Evolutionary conservation across 371 early-diverging fungal species (phyloP).

Genomic region (Lichtheimia hyalospora): DNA sequence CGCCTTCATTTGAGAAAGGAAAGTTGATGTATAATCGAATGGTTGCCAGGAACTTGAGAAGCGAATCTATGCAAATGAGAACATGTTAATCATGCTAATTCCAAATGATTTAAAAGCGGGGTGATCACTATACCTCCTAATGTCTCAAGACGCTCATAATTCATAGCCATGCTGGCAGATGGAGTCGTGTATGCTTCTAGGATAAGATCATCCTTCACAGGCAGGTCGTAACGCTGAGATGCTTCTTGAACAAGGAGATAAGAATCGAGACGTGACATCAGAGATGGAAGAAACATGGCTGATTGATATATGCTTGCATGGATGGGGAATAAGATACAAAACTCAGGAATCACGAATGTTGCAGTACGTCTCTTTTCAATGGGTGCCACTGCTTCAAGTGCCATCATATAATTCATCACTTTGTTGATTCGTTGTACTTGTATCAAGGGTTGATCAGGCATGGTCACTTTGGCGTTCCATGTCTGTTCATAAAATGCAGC

Average conservation of each 20-base stretch:
- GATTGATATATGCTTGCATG: conserved; percentile 55
- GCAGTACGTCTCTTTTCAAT: conserved; percentile 25
- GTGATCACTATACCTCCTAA: conserved; percentile 60
- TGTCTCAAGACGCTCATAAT: conserved; percentile 95
- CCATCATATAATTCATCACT: conserved; percentile 56
- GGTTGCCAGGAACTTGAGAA: conserved; percentile 85
- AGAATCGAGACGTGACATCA: conserved; percentile 69
- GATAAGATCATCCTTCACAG: conserved; percentile 46
- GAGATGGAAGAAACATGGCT: conserved; percentile 62
- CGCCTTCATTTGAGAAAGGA: conserved; percentile 82
- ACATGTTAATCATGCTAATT: neutral
- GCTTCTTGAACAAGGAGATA: conserved; percentile 62
- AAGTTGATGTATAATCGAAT: conserved; percentile 77
- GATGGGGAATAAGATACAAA: conserved; percentile 49
- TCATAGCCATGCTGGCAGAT: conserved; percentile 62
- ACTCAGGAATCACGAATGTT: conserved; percentile 58
- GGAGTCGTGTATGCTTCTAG: conserved; percentile 78
- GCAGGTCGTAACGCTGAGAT: conserved; percentile 36
- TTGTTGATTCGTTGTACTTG: conserved; percentile 42
- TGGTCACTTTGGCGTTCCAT: conserved; percentile 23
- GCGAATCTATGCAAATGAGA: conserved; percentile 60
- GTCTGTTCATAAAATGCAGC: conserved; percentile 51
- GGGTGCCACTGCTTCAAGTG: conserved; percentile 18
- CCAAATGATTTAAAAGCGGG: neutral
- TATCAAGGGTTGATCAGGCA: conserved; percentile 50